phyloP scores from a whole-genome alignment of 2,329 filamentous ascomycete genomes.

The Endoconidiophora laricicola region DNA sequence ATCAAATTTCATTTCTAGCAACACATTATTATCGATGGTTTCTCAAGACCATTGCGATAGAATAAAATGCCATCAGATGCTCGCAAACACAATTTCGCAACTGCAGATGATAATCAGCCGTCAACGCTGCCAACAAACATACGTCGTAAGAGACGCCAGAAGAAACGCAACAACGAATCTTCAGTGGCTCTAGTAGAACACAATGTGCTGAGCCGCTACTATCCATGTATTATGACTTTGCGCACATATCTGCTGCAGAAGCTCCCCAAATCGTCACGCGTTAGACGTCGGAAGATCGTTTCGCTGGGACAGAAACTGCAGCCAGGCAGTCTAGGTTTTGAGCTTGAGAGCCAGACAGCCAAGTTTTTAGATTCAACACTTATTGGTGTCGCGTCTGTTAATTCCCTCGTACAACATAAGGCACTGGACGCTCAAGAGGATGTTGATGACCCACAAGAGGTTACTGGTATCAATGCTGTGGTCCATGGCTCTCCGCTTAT shows the following conservation, averaged over 20 bases:
- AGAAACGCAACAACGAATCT: neutral
- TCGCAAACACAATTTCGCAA: too few species aligned
- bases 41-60: too few species aligned
- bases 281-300: constrained; percentile 40
- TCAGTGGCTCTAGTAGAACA: neutral
- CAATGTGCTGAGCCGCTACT: constrained; percentile 29
- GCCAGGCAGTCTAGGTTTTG: constrained; percentile 9
- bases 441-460: too few species aligned
- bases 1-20: too few species aligned
- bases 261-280: constrained; percentile 49
- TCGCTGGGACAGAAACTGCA: constrained; percentile 27
- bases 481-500: neutral
- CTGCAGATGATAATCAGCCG: too few species aligned
- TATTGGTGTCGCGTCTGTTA: constrained; percentile 3
- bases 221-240: constrained; percentile 46
- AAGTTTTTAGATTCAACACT: constrained; percentile 13
- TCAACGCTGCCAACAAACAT: too few species aligned
- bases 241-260: constrained; percentile 52
- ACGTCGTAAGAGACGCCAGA: neutral
- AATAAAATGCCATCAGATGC: too few species aligned
- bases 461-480: too few species aligned
- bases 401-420: too few species aligned
- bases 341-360: constrained; percentile 10
- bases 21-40: too few species aligned
- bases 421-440: too few species aligned